phyloP scores from a whole-genome alignment of 768 basidiomycete species.

The Psilocybe sp. region DNA sequence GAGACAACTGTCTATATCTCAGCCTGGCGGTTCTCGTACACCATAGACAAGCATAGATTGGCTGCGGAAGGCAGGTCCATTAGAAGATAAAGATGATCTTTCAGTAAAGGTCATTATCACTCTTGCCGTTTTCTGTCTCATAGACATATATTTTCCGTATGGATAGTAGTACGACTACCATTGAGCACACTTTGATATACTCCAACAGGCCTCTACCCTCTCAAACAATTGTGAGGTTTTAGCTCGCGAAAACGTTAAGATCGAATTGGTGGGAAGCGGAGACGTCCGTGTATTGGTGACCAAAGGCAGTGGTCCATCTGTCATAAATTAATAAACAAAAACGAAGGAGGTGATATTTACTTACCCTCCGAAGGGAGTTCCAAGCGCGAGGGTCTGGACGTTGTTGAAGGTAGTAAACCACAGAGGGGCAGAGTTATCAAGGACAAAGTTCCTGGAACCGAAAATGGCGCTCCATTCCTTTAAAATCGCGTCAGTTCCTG shows the following conservation, averaged over 20 bases:
- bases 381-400: conserved; percentile 14
- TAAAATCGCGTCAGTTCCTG: neutral
- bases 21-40: no score
- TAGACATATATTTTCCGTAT: no score
- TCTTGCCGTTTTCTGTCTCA: no score
- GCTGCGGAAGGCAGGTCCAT: no score
- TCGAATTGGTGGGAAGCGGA: conserved; percentile 25
- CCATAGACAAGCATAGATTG: no score
- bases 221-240: neutral
- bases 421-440: conserved; percentile 15
- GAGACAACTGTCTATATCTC: no score
- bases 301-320: conserved; percentile 22
- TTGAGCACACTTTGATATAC: no score
- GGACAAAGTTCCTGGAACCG: conserved; percentile 13
- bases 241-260: conserved; percentile 15
- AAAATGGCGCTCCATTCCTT: conserved; percentile 6
- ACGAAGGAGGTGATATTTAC: neutral
- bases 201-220: no score
- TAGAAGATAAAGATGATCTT: no score
- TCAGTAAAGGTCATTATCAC: no score
- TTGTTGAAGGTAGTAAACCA: conserved; percentile 21
- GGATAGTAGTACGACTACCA: no score
- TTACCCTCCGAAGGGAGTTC: conserved; percentile 18
- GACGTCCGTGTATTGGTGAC: conserved; percentile 24
- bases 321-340: neutral